Conservation (phyloP, 352 stramenopile species). For the Globisporangium perplexum region DNA sequence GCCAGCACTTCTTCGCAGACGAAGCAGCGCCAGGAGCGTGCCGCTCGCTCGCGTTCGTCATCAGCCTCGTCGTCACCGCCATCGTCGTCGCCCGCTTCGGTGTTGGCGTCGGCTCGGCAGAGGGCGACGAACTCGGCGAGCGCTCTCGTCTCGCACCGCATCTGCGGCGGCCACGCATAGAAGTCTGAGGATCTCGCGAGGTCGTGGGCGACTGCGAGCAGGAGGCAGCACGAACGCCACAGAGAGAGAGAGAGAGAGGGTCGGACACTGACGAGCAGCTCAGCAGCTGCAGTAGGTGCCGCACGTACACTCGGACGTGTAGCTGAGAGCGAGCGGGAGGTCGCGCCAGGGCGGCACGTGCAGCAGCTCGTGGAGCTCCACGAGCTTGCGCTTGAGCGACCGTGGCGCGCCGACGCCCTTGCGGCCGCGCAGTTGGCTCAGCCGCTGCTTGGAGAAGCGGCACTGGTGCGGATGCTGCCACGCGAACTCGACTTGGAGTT, state of each 20-base stretch:
- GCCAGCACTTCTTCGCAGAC: conserved; percentile 34
- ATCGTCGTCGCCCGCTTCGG: background rate
- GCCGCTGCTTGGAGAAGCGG: conserved; percentile 38
- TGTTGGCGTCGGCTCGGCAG: conserved; percentile 1
- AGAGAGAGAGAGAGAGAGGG: no score
- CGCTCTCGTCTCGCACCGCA: conserved; percentile 30
- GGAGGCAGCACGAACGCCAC: no score
- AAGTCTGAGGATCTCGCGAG: conserved; percentile 26
- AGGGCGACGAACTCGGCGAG: conserved; percentile 17
- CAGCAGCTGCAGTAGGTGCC: no score
- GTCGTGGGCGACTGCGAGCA: conserved; percentile 20
- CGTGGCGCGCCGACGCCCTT: conserved; percentile 38
- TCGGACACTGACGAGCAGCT: no score
- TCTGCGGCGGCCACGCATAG: conserved; percentile 27
- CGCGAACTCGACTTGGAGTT: conserved; percentile 55
- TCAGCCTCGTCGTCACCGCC: background rate
- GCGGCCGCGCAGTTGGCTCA: conserved; percentile 25
- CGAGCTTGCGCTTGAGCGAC: conserved; percentile 64
- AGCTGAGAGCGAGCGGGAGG: conserved; percentile 44
- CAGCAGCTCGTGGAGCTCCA: conserved; percentile 64
- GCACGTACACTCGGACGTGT: conserved; percentile 37
- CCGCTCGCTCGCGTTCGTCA: no score
- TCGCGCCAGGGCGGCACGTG: conserved; percentile 44
- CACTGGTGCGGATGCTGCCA: conserved; percentile 69
- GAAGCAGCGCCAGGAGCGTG: no score